phyloP scores from a whole-genome alignment of 179 eudicot genomes.

The Carnegiea gigantea region DNA sequence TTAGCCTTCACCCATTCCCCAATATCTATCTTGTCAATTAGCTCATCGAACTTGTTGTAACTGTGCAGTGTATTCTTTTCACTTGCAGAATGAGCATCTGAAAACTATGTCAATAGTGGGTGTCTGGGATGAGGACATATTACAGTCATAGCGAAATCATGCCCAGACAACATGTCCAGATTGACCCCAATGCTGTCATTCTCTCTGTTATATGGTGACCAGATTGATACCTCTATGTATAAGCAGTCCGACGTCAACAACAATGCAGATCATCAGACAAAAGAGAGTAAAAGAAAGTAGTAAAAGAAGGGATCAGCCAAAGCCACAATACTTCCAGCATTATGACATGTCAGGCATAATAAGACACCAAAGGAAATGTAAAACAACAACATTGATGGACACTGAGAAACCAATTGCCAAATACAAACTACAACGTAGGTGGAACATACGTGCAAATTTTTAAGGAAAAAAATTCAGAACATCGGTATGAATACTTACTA shows the following conservation, averaged over 20 bases:
- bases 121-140: constrained; percentile 78
- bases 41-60: constrained; percentile 44
- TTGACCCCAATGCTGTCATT: constrained; percentile 21
- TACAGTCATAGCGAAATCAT: constrained; percentile 45
- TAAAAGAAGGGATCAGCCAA: not conserved
- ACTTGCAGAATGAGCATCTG: constrained; percentile 31
- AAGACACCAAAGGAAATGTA: not conserved
- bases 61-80: constrained; percentile 34
- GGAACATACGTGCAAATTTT: not conserved
- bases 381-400: not conserved
- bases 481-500: not conserved
- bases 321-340: not conserved
- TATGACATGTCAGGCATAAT: not conserved
- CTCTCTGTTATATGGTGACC: constrained; percentile 38
- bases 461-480: not conserved
- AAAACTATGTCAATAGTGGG: constrained; percentile 46
- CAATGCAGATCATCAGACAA: constrained; percentile 2
- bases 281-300: not conserved
- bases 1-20: constrained; percentile 84
- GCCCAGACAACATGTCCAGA: constrained; percentile 44
- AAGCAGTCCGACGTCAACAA: constrained; percentile 33
- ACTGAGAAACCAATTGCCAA: not conserved
- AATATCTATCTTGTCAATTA: constrained; percentile 45
- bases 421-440: not conserved
- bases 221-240: constrained; percentile 32